Percentiles rank a stretch among this genome's conserved stretches.
These are phyloP conservation scores for grape (Vitis vinifera) DNA, from an alignment of 164 flowering plant species.

Conservation along the genomic window ASM3070453v1 NC_081809.1:4636001-4636500, in stretches of 20 bases:
- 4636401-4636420: too few relatives aligned
- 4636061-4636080: constrained; percentile 19
- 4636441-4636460: too few relatives aligned
- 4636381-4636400: too few relatives aligned
- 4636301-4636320: too few relatives aligned
- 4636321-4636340: too few relatives aligned
- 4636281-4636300: too few relatives aligned
- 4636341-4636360: too few relatives aligned
- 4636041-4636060: constrained; percentile 33
- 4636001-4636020: constrained; percentile 24
- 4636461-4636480: too few relatives aligned
- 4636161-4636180: constrained; percentile 1
- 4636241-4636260: background rate
- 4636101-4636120: constrained; percentile 2
- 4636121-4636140: constrained; percentile 1
- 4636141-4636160: background rate
- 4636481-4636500: too few relatives aligned
- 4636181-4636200: background rate
- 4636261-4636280: too few relatives aligned
- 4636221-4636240: background rate
- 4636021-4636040: constrained; percentile 18
- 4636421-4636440: too few relatives aligned
- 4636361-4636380: too few relatives aligned
- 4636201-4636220: background rate
- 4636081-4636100: constrained; percentile 24